These are phyloP conservation scores for Cryptococcus neoformans DNA, from an alignment of 1,284 basidiomycete genomes.

Conservation along the genomic window DNA sequence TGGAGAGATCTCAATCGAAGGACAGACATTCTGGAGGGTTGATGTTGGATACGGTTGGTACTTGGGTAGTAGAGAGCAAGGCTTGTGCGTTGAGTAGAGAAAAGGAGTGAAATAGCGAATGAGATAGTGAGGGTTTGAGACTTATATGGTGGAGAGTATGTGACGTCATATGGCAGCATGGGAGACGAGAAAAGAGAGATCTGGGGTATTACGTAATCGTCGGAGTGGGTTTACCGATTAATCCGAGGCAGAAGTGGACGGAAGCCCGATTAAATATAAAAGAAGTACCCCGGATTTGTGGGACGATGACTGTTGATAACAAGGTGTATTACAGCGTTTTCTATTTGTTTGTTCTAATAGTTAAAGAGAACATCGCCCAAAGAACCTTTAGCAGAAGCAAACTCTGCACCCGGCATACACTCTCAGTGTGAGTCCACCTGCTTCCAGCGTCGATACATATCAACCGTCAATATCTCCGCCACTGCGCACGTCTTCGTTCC, in stretches of 20 bases:
- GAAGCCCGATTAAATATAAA: neutral
- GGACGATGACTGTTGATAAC: no score
- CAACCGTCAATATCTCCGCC: no score
- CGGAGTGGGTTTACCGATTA: neutral
- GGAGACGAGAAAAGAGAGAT: neutral
- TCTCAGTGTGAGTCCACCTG: no score
- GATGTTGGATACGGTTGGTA: slow-evolving; percentile 5
- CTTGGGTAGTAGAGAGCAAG: neutral
- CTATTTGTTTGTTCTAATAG: no score
- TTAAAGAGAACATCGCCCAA: neutral
- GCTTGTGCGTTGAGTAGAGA: neutral
- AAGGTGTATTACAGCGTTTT: no score
- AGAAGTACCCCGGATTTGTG: no score
- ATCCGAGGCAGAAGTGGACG: neutral
- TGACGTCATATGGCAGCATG: slow-evolving; percentile 1
- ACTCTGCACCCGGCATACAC: no score
- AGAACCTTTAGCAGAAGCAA: neutral
- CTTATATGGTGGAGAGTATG: neutral
- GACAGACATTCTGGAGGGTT: neutral
- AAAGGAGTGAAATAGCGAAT: neutral
- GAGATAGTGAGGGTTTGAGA: neutral
- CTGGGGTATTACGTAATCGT: no score
- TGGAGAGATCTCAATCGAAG: slow-evolving; percentile 5
- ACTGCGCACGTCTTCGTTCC: no score
- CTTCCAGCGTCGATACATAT: no score